A percentile compares a stretch with the other conserved stretches of the same genome.
Evolutionary conservation across 73 alveolate species (phyloP).

Genomic region (Paramecium caudatum): DNA sequence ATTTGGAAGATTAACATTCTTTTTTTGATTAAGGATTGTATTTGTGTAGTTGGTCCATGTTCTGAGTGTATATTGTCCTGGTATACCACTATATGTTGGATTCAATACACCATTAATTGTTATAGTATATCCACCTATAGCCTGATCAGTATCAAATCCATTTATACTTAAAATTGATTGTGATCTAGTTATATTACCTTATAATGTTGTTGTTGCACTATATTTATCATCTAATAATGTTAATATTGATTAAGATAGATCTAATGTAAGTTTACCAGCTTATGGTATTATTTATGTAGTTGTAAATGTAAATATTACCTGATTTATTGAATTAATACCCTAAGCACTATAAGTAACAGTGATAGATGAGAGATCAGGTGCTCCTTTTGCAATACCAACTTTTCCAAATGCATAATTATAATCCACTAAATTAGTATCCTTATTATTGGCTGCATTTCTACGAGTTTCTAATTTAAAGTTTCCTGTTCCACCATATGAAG

Average conservation of each 20-base stretch:
- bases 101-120: background rate
- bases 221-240: background rate
- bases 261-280: conserved; percentile 59
- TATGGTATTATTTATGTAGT: conserved; percentile 56
- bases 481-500: conserved; percentile 75
- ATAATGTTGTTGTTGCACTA: background rate
- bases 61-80: conserved; percentile 33
- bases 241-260: background rate
- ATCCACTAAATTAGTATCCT: conserved; percentile 63
- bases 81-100: conserved; percentile 51
- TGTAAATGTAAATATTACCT: conserved; percentile 12
- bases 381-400: conserved; percentile 64
- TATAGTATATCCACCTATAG: background rate
- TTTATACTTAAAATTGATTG: background rate
- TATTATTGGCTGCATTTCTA: conserved; percentile 65
- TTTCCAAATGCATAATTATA: conserved; percentile 74
- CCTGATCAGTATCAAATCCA: conserved; percentile 26
- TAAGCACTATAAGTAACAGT: background rate
- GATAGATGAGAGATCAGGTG: conserved; percentile 3
- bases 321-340: conserved; percentile 13
- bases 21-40: conserved; percentile 46
- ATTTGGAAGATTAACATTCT: background rate
- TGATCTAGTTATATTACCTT: conserved; percentile 18
- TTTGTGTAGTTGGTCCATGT: conserved; percentile 39
- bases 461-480: conserved; percentile 68